A percentile compares a stretch with the other conserved stretches of the same genome.
phyloP scores from a whole-genome alignment of 2,329 filamentous ascomycete genomes.

The Trichoderma sp. region DNA sequence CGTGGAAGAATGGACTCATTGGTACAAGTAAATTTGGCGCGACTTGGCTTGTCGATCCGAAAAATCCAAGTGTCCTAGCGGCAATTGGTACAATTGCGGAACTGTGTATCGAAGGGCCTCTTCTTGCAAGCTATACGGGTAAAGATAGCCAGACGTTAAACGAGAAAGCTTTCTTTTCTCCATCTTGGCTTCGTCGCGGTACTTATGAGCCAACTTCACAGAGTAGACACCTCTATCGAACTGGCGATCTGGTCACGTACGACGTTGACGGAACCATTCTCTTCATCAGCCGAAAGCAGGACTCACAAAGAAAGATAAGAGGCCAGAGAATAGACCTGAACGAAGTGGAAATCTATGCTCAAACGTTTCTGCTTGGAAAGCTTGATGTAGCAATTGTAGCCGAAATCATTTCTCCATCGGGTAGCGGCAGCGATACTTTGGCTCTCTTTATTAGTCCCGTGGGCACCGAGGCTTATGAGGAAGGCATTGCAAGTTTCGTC shows the following conservation, averaged over 20 bases:
- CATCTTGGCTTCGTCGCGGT: neutral
- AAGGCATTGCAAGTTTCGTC: neutral
- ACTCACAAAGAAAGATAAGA: slow-evolving; percentile 4
- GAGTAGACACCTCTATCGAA: neutral
- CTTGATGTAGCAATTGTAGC: slow-evolving; percentile 6
- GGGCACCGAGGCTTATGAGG: neutral
- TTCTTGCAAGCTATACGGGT: neutral
- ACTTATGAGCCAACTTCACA: neutral
- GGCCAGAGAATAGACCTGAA: slow-evolving; percentile 53
- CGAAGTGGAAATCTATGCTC: slow-evolving; percentile 21
- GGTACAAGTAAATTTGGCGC: neutral
- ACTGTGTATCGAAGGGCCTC: slow-evolving; percentile 2
- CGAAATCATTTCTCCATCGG: slow-evolving; percentile 14
- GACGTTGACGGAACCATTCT: neutral
- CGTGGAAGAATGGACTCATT: neutral
- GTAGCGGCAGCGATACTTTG: neutral
- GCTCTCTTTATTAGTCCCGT: neutral
- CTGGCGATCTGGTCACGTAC: slow-evolving; percentile 15
- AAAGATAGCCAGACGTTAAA: neutral
- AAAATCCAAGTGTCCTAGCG: neutral
- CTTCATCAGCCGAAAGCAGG: neutral
- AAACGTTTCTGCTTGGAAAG: neutral
- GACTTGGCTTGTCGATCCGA: slow-evolving; percentile 4
- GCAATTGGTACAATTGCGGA: slow-evolving; percentile 8
- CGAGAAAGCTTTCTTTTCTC: neutral